A percentile compares a stretch with the other conserved stretches of the same genome.
These are phyloP conservation scores for Amphicarpaea edgeworthii DNA, from an alignment of 306 rosid genomes.

Conservation along the genomic window DNA sequence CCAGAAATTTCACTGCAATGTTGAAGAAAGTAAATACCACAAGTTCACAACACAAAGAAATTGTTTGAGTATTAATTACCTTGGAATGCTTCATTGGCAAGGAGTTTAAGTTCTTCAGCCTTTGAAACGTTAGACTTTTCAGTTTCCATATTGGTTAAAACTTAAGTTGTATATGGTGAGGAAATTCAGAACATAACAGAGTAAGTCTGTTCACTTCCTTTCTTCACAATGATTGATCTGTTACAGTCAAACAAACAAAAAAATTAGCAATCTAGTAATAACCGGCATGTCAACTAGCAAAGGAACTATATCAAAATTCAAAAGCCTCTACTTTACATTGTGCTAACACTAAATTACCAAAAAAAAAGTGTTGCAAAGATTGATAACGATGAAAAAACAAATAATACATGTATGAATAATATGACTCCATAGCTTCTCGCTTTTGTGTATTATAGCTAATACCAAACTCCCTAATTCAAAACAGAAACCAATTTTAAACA, in stretches of 20 bases:
- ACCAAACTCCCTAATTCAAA: constrained; percentile 19
- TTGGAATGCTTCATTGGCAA: constrained; percentile 84
- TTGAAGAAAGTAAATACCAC: constrained; percentile 23
- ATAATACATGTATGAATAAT: neutral
- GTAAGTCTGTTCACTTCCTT: constrained; percentile 33
- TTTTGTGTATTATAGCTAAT: neutral
- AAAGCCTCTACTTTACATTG: neutral
- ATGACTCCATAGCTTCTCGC: neutral
- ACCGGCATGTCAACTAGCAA: neutral
- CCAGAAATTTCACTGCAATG: constrained; percentile 17
- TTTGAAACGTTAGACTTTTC: constrained; percentile 57
- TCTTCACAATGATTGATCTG: constrained; percentile 42
- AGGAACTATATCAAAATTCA: constrained; percentile 22
- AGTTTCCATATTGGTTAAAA: constrained; percentile 65
- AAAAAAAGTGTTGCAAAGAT: constrained; percentile 7
- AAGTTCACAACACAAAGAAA: constrained; percentile 10
- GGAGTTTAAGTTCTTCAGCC: constrained; percentile 83
- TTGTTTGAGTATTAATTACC: constrained; percentile 56
- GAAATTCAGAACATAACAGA: constrained; percentile 52
- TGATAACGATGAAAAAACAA: constrained; percentile 4
- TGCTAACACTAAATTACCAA: constrained; percentile 15
- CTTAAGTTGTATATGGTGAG: constrained; percentile 41
- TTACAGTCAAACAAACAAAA: constrained; percentile 33
- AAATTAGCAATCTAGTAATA: constrained; percentile 24
- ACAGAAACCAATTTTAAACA: neutral